phyloP scores from a whole-genome alignment of 2,329 filamentous ascomycete species.

The Neonectria faginata region DNA sequence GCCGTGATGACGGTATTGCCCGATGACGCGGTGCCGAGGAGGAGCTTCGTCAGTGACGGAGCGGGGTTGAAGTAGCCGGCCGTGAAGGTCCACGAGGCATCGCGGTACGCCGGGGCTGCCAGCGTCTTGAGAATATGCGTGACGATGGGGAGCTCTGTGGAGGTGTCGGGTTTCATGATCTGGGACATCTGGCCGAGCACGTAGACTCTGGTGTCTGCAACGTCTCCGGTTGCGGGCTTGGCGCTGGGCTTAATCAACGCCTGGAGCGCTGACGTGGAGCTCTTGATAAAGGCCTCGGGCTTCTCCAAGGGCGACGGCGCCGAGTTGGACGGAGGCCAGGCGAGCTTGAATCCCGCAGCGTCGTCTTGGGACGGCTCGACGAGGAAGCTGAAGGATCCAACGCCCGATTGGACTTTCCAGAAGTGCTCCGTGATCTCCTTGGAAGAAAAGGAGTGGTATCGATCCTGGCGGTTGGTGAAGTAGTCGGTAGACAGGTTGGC shows the following conservation, averaged over 20 bases:
- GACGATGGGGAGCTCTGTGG: slow-evolving; percentile 88
- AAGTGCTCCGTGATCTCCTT: slow-evolving; percentile 86
- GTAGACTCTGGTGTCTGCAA: slow-evolving; percentile 79
- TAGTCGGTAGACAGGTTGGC: slow-evolving; percentile 95
- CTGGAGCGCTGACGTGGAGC: slow-evolving; percentile 74
- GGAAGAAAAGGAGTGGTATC: slow-evolving; percentile 91
- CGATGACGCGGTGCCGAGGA: slow-evolving; percentile 77
- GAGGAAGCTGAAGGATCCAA: slow-evolving; percentile 84
- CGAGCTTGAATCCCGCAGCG: slow-evolving; percentile 67
- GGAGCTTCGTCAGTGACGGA: slow-evolving; percentile 80
- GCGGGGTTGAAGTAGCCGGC: slow-evolving; percentile 99
- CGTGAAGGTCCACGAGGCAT: slow-evolving; percentile 92
- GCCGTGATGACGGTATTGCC: slow-evolving; percentile 90
- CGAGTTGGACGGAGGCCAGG: slow-evolving; percentile 82
- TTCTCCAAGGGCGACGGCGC: slow-evolving; percentile 80
- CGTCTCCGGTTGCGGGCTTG: slow-evolving; percentile 33
- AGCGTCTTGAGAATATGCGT: slow-evolving; percentile 79
- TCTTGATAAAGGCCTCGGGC: slow-evolving; percentile 75
- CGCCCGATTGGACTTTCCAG: slow-evolving; percentile 77
- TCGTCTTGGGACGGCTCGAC: slow-evolving; percentile 71
- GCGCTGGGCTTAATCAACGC: slow-evolving; percentile 68
- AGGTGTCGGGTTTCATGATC: slow-evolving; percentile 80
- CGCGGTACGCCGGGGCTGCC: slow-evolving; percentile 69
- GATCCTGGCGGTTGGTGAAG: slow-evolving; percentile 94
- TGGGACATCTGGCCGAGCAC: slow-evolving; percentile 90